Evolutionary conservation across 2,329 filamentous ascomycete genomes (phyloP).

Genomic region (Aspergillus versicolor): DNA sequence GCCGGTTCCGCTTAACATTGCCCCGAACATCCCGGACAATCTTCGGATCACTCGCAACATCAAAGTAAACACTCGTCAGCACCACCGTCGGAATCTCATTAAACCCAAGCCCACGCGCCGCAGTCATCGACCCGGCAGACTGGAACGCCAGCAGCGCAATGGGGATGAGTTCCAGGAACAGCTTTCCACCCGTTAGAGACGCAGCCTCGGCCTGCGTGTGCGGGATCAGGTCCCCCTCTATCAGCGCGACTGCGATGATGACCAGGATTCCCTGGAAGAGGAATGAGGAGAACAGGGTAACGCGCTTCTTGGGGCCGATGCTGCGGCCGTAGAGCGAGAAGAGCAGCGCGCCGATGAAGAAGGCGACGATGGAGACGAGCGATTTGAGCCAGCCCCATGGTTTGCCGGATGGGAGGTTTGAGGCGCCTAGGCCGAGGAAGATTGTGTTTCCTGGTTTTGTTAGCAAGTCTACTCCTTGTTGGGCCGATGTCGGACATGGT

Average conservation of each 20-base stretch:
- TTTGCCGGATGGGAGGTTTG: slow-evolving; percentile 38
- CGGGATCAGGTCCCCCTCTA: slow-evolving; percentile 40
- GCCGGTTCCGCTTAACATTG: slow-evolving; percentile 41
- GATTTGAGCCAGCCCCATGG: slow-evolving; percentile 47
- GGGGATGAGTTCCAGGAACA: slow-evolving; percentile 44
- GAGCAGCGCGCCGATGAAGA: slow-evolving; percentile 43
- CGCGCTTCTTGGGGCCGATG: slow-evolving; percentile 33
- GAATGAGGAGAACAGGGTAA: slow-evolving; percentile 44
- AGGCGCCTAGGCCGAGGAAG: slow-evolving; percentile 47
- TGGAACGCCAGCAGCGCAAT: slow-evolving; percentile 46
- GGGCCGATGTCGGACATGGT: not conserved
- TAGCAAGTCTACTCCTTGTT: not conserved
- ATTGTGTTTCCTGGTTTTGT: slow-evolving; percentile 45
- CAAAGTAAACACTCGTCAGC: slow-evolving; percentile 47
- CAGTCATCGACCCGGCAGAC: slow-evolving; percentile 44
- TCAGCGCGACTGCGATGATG: slow-evolving; percentile 40
- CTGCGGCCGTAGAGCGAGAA: slow-evolving; percentile 40
- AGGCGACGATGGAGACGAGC: slow-evolving; percentile 41
- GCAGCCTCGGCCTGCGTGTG: slow-evolving; percentile 35
- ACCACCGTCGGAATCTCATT: slow-evolving; percentile 49
- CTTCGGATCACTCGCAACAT: slow-evolving; percentile 44
- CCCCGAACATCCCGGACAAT: slow-evolving; percentile 32
- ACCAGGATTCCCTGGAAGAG: slow-evolving; percentile 39
- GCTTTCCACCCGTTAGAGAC: slow-evolving; percentile 26
- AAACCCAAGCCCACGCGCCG: slow-evolving; percentile 41